Evolutionary conservation across 2,329 filamentous ascomycete genomes (phyloP), one percentile per base, ranked within the genome.

Genomic region (Fusarium sp.): DNA sequence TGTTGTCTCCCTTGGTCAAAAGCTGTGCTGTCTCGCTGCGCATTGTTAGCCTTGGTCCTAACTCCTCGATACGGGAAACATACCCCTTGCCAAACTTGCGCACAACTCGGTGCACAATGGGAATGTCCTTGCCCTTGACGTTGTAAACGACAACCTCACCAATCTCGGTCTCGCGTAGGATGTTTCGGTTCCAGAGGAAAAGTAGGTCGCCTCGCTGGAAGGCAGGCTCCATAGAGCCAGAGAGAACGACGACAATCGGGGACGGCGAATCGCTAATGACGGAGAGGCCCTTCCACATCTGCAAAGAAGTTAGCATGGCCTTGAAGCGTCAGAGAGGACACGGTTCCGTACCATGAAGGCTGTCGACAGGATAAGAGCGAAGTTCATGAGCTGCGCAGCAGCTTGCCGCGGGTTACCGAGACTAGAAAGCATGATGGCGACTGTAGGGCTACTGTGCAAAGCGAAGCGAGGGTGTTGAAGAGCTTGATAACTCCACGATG

Each of bases 1-100:
- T 99, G 84, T 98, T 99, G 82, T 99, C 96, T 71, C 96, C 96
- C 82, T 99, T 99, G 33, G 96, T 99, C 57, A 99, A 87, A 20
- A 99, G 87, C 76, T 93, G 84, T n/a, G 88, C 87, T 50, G 84
- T 78, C 10, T 83, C 80, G 23, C 86, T 88, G 65, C 25, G 13
- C 14, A 13, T 20, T 25, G 43, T 70, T 50, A 70, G 63, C 51
- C 10, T 33, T 22, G 61, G 19, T 37, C 14, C 30, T 14, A 4
- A 1, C 14, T 5, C 5, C 7, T 33, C 7, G 6, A 6, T 20
- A 11, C 8, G 4, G 14, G 7, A 10, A 13, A 78, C 84, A 59
- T 75, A 87, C 83, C 88, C 88, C 30, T 74, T 74, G 22, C 88
- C 88, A 76, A 90, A 90, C 76, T 88, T 89, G 80, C 94, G 88